Percentiles rank a stretch among this genome's conserved stretches.
phyloP scores from a whole-genome alignment of 192 early-diverging fungal genomes.

The Podila verticillata region DNA sequence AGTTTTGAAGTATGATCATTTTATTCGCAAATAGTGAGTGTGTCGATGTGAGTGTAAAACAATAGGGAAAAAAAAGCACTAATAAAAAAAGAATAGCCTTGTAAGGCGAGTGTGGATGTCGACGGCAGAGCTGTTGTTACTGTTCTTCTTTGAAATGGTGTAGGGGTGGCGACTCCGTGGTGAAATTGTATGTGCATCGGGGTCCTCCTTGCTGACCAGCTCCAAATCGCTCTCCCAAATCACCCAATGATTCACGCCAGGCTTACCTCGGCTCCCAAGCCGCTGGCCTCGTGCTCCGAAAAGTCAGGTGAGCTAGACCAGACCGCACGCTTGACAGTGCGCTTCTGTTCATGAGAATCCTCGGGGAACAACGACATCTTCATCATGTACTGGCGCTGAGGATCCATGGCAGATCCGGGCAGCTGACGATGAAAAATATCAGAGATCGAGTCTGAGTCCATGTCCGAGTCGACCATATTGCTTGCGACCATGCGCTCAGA shows the following conservation, averaged over 20 bases:
- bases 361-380: constrained; percentile 22
- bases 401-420: constrained; percentile 13
- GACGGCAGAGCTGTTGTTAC: background rate
- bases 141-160: background rate
- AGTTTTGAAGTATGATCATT: constrained; percentile 28
- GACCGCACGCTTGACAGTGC: constrained; percentile 22
- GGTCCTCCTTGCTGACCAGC: background rate
- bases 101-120: background rate
- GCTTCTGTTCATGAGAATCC: constrained; percentile 1
- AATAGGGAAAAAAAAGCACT: constrained; percentile 6
- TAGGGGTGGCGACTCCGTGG: background rate
- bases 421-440: constrained; percentile 2
- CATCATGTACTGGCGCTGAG: constrained; percentile 44
- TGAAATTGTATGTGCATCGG: background rate
- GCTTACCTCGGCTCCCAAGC: constrained; percentile 50
- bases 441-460: background rate
- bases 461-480: background rate
- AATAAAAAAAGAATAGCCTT: background rate
- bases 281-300: constrained; percentile 15
- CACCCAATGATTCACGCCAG: constrained; percentile 21
- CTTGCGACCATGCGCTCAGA: background rate
- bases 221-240: background rate
- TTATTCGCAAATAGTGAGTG: constrained; percentile 29
- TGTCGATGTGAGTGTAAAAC: constrained; percentile 6
- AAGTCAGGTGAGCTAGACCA: constrained; percentile 35